Evolutionary conservation across 2,329 filamentous ascomycete genomes (phyloP), one percentile per base, ranked within the genome.

Genomic region (Fusarium nygamai): DNA sequence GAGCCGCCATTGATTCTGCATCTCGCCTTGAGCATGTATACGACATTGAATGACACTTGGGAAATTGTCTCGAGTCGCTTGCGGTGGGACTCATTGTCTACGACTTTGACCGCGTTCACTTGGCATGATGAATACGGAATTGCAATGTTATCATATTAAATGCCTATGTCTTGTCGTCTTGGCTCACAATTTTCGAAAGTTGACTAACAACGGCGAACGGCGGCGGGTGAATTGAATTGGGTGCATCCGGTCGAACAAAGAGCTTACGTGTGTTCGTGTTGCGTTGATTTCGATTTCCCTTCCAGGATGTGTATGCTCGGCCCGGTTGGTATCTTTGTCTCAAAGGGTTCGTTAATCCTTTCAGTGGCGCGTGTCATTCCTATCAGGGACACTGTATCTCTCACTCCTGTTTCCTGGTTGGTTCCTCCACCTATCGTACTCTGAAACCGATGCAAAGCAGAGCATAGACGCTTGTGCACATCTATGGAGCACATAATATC

Each of bases 1-100:
- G 61, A 56, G 51, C 24, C 51, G 51, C 51, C 51, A 56, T 56
- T 46, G 50, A 64, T 54, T 46, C 56, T 66, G 67, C 51, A 62
- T 73, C 46, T 68, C 72, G 63, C 59, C 60, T 75, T 58, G 58
- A 58, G 57, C 61, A 51, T 56, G 20, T 61, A 74, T 73, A 69
- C 72, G 64, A 75, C 36, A 47, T 60, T 71, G 54, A 74, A 53
- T 61, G 61, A 73, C 51, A 60, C 46, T 54, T 56, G 71, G 71
- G 74, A 76, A 63, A 76, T 76, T 76, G 61, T 64, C 67, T 59
- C 65, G 72, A 68, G 64, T 59, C 64, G 71, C 72, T 64, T 61
- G 41, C 43, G 69, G 63, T 50, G 68, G 69, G 53, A 43, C 68
- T 60, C 46, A 47, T 38, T 43, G 34, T 56, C 16, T 41, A n/a